Evolutionary conservation across 78 protist genomes (phyloP), one percentile per base, ranked within the genome.

Genomic region (Chrysochromulina parva): DNA sequence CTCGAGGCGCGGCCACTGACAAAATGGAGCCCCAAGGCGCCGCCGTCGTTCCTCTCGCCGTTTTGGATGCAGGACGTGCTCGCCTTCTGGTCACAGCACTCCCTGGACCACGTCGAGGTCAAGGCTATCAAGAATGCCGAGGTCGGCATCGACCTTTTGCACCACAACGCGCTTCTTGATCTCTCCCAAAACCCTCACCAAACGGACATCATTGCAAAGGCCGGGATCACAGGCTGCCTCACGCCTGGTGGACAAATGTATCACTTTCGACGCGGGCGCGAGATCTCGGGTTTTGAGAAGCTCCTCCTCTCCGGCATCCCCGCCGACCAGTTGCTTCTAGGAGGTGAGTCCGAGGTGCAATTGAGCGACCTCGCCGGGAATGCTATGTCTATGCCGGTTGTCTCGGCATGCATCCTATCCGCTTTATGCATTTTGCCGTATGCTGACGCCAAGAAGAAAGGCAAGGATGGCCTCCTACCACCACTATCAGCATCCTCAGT

Each of bases 281-380:
- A 24, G 52, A 69, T 69, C 50, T 28, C 50, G 50, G 78, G 78
- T 1, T 69, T 13, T 38, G 78, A 69, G 78, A 69, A 69, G 78
- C 78, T 69, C 6, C 78, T 69, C 52, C 78, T 69, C 38, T 69
- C 78, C 14, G 78, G 78, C 78, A 69, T 69, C 48, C 78, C 78
- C 50, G 78, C 78, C 19, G 78, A 69, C 50, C 38, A 69, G 78
- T 50, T 69, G 78, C 78, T 69, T 4, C 50, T 69, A 2, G 78
- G 78, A 3, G 50, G 52, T 4, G 78, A 69, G 50, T 69, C 78
- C 48, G 78, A 69, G 50, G 78, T 69, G 78, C 78, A 69, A 17
- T 50, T 69, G n/a, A n/a, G 50, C 28, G 78, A 69, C 50, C 50
- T 69, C 17, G 78, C 78, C 13, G 78, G 78, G 26, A 69, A 69